Conservation (phyloP, 352 stramenopile genomes). For the Phytophthora europaea region DNA sequence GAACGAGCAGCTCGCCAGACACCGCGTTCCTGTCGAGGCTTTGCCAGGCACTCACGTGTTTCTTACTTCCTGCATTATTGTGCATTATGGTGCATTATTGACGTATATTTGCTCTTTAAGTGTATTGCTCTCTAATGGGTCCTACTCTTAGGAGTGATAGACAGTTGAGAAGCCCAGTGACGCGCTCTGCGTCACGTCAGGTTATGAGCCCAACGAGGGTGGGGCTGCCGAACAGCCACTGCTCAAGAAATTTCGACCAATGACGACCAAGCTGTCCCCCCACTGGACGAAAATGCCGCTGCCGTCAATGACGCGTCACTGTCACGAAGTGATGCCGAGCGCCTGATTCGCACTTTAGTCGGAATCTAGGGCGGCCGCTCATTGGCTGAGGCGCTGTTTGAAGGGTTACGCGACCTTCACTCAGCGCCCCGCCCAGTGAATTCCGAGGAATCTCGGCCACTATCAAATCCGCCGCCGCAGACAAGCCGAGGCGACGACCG, state of each 20-base stretch:
- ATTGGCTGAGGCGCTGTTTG: not conserved
- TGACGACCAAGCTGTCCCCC: not conserved
- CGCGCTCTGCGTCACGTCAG: too few species aligned
- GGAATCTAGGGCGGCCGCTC: not conserved
- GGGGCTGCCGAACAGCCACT: not conserved
- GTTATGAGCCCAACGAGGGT: not conserved
- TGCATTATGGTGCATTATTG: too few species aligned
- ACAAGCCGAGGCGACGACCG: not conserved
- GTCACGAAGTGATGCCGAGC: not conserved
- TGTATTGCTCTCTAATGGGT: too few species aligned
- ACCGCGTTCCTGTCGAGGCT: too few species aligned
- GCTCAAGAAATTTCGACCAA: not conserved
- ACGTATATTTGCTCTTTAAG: too few species aligned
- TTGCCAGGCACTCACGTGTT: too few species aligned
- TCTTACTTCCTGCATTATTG: too few species aligned
- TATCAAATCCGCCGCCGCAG: not conserved
- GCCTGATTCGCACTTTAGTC: not conserved
- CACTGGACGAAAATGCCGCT: not conserved
- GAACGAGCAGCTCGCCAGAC: too few species aligned
- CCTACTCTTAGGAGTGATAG: too few species aligned
- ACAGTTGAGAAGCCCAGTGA: too few species aligned
- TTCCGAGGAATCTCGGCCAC: not conserved
- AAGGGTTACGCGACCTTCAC: not conserved
- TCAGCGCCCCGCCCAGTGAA: not conserved
- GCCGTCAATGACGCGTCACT: not conserved